These are phyloP conservation scores for Pythium oligandrum DNA, from an alignment of 352 stramenopile species.

Conservation along the genomic window DNA sequence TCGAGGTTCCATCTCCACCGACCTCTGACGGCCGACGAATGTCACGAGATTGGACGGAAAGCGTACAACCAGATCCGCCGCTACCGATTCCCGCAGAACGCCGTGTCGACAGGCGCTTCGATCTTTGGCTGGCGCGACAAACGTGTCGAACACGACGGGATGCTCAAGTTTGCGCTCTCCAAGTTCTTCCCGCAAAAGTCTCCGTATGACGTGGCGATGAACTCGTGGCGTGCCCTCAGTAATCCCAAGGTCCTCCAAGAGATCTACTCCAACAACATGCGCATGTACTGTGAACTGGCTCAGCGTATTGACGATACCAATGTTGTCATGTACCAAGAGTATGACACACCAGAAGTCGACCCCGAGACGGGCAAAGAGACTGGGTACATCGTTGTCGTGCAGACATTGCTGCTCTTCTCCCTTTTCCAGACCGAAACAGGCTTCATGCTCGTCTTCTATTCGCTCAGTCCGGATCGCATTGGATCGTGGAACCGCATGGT, in stretches of 20 bases:
- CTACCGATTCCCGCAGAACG: constrained; percentile 17
- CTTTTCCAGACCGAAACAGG: constrained; percentile 13
- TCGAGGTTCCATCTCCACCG: constrained; percentile 16
- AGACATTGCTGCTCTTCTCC: constrained; percentile 20
- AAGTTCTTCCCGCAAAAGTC: constrained; percentile 20
- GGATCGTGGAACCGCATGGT: constrained; percentile 19
- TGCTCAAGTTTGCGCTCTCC: constrained; percentile 28
- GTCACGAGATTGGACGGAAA: constrained; percentile 22
- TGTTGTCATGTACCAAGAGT: constrained; percentile 33
- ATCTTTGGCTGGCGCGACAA: constrained; percentile 30
- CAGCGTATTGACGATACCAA: constrained; percentile 32
- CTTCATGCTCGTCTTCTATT: constrained; percentile 19
- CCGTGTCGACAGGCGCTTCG: constrained; percentile 16
- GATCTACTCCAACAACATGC: constrained; percentile 29
- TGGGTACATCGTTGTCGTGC: constrained; percentile 10
- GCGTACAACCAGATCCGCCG: constrained; percentile 24
- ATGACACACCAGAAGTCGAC: constrained; percentile 22
- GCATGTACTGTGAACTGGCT: constrained; percentile 26
- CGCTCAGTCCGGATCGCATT: constrained; percentile 12
- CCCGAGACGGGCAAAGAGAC: constrained; percentile 9
- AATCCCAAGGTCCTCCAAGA: constrained; percentile 15
- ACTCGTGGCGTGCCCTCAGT: constrained; percentile 20
- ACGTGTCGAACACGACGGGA: constrained; percentile 23
- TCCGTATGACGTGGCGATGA: constrained; percentile 12
- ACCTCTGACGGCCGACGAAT: constrained; percentile 24